Base-by-base conservation (phyloP, 2,329 filamentous ascomycete genomes). In the Penicillium sp. region DNA sequence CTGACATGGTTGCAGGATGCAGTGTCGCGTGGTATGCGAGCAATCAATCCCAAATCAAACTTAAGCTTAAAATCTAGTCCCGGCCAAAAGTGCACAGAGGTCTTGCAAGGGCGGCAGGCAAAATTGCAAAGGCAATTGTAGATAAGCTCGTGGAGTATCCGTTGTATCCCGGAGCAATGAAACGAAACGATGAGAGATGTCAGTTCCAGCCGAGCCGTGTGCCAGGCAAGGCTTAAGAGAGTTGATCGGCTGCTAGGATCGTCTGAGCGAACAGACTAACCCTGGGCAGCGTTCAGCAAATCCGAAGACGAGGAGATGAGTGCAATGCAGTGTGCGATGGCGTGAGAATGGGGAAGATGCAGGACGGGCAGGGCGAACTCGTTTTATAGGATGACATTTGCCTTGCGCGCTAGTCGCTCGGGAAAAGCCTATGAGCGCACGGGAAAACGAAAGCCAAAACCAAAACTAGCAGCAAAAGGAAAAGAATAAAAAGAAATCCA, bases 1-100 rank as follows among this genome's bases (percentile, higher is more conserved):
- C 77, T 54, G 84, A 81, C 85, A 89, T 90, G 18, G 18, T 48
- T 29, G 36, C 15, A 39, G 15, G 9, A 36, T n/a, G n/a, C n/a
- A 26, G n/a, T 19, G 11, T 27, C 6, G 25, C 21, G 11, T 7
- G 11, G 21, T 23, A 23, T 23, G 7, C 7, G 21, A 11, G 7
- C 7, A 23, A 23, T 23, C 11, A 7, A 23, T 7, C 21, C 21
- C 21, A 23, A 11, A 11, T 23, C 7, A 7, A 27, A 27, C 5
- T n/a, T n/a, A 9, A 13, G 25, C 31, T 31, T 18, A 33, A 23
- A 14, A 34, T 31, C 28, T 10, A 14, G 15, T 19, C 21, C 26
- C 18, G 16, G n/a, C 15, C 20, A 32, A 23, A 41, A 20, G 18
- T 4, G 14, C 21, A 31, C 6, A 31, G 16, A n/a, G n/a, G n/a